Evolutionary conservation across 2,329 filamentous ascomycete species (phyloP).

Genomic region (Neofusicoccum cordaticola): DNA sequence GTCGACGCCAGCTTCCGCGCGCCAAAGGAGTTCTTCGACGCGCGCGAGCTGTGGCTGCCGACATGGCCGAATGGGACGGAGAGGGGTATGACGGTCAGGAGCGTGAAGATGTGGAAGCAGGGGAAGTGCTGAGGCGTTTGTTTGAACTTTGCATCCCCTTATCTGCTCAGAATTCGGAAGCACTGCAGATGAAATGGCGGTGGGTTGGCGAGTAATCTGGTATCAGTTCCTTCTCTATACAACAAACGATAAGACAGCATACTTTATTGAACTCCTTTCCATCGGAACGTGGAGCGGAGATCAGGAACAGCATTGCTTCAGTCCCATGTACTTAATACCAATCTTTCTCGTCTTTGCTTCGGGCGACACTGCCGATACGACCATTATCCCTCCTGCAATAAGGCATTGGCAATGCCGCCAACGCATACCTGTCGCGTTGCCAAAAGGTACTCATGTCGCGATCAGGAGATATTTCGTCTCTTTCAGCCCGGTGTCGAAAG

Average conservation of each 20-base stretch:
- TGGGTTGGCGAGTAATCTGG: too few relatives aligned
- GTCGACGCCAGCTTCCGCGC: conserved; percentile 11
- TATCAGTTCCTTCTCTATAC: too few relatives aligned
- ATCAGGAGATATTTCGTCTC: background rate
- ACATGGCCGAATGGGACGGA: conserved; percentile 19
- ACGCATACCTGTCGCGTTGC: background rate
- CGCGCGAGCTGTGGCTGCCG: background rate
- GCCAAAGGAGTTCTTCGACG: conserved; percentile 13
- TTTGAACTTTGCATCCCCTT: too few relatives aligned
- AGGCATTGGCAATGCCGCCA: background rate
- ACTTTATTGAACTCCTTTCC: background rate
- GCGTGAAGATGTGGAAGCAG: conserved; percentile 22
- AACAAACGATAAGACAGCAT: background rate
- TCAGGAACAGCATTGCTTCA: background rate
- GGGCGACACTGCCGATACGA: background rate
- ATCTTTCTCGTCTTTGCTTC: background rate
- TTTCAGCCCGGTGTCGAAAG: background rate
- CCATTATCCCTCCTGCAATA: background rate
- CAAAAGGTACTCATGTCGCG: background rate
- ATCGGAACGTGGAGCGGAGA: background rate
- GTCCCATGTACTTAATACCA: background rate
- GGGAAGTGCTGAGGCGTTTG: background rate
- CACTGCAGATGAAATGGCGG: too few relatives aligned
- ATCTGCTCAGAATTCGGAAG: too few relatives aligned
- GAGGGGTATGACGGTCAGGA: conserved; percentile 22